Percentiles rank a stretch among this genome's conserved stretches.
Conservation (phyloP, 1,284 basidiomycete genomes). For the Pholiota adiposa region DNA sequence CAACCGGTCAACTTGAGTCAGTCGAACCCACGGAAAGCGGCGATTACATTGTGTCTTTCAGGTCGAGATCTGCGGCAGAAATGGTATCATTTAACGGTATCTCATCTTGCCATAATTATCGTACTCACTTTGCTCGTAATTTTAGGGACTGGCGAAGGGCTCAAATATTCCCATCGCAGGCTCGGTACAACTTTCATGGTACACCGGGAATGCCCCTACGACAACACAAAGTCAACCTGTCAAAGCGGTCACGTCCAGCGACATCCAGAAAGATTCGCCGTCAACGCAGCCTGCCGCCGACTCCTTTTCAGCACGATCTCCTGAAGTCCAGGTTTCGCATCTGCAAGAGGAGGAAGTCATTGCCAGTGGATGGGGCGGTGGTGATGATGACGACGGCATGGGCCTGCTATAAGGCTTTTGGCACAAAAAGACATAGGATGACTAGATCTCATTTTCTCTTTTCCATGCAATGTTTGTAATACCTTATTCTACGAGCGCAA, state of each 20-base stretch:
- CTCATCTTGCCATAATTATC: not conserved
- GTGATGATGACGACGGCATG: slow-evolving; percentile 66
- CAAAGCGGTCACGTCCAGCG: slow-evolving; percentile 9
- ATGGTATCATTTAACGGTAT: slow-evolving; percentile 49
- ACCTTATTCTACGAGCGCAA: slow-evolving; percentile 7
- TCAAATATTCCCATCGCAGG: slow-evolving; percentile 65
- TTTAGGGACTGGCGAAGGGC: slow-evolving; percentile 71
- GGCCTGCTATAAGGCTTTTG: slow-evolving; percentile 51
- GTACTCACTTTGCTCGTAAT: not conserved
- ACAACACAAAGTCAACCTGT: slow-evolving; percentile 16
- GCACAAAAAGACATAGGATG: not conserved
- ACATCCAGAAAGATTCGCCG: not conserved
- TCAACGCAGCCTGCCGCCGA: slow-evolving; percentile 8
- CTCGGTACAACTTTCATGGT: slow-evolving; percentile 68
- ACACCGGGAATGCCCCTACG: slow-evolving; percentile 39
- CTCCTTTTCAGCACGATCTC: slow-evolving; percentile 7
- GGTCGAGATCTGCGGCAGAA: slow-evolving; percentile 72
- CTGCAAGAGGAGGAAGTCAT: slow-evolving; percentile 57
- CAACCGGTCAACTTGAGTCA: slow-evolving; percentile 68
- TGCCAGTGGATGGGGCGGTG: slow-evolving; percentile 66
- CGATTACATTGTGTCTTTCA: slow-evolving; percentile 60
- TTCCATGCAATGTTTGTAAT: slow-evolving; percentile 13
- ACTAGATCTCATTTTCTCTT: slow-evolving; percentile 5
- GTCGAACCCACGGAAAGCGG: slow-evolving; percentile 56
- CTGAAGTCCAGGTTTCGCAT: slow-evolving; percentile 17